phyloP scores from a whole-genome alignment of 2,329 filamentous ascomycete genomes.

The Xylaria sp. region DNA sequence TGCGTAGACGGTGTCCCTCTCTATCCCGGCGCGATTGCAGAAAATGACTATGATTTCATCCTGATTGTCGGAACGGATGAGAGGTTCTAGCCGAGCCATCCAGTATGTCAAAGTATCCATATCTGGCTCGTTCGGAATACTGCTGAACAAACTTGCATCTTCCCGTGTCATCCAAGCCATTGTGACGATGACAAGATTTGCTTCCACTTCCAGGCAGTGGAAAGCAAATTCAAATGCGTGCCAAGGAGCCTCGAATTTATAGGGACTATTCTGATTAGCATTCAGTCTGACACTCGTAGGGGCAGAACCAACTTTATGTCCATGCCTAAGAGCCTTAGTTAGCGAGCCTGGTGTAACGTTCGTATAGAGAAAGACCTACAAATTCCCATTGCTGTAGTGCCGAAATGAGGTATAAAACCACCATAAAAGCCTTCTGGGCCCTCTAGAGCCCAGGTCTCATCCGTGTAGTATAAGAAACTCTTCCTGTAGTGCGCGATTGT shows the following conservation, averaged over 20 bases:
- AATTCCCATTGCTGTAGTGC: constrained; percentile 67
- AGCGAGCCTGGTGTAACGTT: constrained; percentile 28
- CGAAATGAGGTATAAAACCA: constrained; percentile 59
- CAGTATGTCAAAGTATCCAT: constrained; percentile 81
- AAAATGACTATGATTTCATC: constrained; percentile 76
- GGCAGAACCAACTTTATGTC: constrained; percentile 67
- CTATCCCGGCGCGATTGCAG: constrained; percentile 75
- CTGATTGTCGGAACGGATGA: constrained; percentile 62
- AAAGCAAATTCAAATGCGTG: constrained; percentile 63
- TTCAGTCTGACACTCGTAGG: background rate
- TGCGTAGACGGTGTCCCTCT: constrained; percentile 74
- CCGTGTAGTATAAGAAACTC: constrained; percentile 66
- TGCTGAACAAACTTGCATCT: constrained; percentile 59
- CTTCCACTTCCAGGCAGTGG: constrained; percentile 66
- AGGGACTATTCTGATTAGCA: constrained; percentile 54
- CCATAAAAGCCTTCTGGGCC: constrained; percentile 63
- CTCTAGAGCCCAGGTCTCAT: constrained; percentile 71
- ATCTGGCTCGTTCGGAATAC: constrained; percentile 69
- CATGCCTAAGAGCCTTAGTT: constrained; percentile 57
- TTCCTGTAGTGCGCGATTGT: constrained; percentile 71
- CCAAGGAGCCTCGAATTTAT: constrained; percentile 64
- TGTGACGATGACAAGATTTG: constrained; percentile 74
- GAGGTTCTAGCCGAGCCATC: constrained; percentile 75
- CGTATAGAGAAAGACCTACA: constrained; percentile 55
- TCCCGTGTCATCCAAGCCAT: constrained; percentile 82